Conservation (phyloP, 108 stramenopile species). For the Cyclostephanos tholiformis region DNA sequence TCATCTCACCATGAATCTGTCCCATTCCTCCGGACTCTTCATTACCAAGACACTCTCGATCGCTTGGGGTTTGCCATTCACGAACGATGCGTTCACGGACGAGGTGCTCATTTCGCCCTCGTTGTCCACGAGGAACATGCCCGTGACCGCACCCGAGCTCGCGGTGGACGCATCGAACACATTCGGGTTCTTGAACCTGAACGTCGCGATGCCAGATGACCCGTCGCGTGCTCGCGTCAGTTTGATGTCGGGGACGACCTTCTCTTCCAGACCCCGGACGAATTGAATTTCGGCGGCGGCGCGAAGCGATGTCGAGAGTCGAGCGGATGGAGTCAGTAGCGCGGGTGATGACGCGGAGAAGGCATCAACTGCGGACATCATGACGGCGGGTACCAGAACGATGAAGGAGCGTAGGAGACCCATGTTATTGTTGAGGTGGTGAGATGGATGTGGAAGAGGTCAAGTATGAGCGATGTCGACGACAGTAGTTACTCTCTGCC, state of each 20-base stretch:
- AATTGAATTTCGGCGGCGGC: conserved; percentile 68
- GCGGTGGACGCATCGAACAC: conserved; percentile 81
- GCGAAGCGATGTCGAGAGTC: conserved; percentile 25
- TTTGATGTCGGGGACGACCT: conserved; percentile 73
- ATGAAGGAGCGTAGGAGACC: conserved; percentile 15
- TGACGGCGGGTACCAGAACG: conserved; percentile 21
- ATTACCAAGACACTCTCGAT: conserved; percentile 71
- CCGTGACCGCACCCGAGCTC: conserved; percentile 63
- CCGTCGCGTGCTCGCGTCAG: conserved; percentile 77
- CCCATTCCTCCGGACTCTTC: conserved; percentile 79
- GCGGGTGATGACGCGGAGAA: conserved; percentile 30
- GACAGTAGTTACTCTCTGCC: too few species aligned
- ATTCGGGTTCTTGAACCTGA: conserved; percentile 71
- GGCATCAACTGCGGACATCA: conserved; percentile 31
- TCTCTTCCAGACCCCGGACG: conserved; percentile 69
- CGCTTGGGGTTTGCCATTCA: conserved; percentile 80
- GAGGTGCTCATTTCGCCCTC: conserved; percentile 67
- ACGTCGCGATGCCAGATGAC: conserved; percentile 71
- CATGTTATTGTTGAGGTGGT: conserved; percentile 11
- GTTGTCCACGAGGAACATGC: conserved; percentile 78
- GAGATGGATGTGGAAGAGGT: background rate
- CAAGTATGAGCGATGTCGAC: too few species aligned
- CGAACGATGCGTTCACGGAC: conserved; percentile 75
- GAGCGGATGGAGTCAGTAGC: conserved; percentile 16
- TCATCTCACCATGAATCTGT: conserved; percentile 67